Evolutionary conservation across 257 asterid species (phyloP), one percentile per base, ranked within the genome.

Genomic region (Buddleja alternifolia): DNA sequence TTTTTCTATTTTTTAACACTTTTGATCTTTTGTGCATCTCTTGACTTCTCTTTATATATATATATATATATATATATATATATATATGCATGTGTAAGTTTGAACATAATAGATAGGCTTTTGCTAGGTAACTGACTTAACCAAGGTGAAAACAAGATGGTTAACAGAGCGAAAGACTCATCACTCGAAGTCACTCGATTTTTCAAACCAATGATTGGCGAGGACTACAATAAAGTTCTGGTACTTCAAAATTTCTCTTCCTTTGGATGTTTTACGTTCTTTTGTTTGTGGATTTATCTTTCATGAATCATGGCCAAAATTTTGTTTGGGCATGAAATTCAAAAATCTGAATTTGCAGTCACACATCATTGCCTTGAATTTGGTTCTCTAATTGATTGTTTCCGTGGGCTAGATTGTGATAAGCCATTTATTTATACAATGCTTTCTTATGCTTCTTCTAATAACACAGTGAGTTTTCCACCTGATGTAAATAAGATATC

Each of bases 191-290:
- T 54, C 44, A 9, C 44, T 40, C 77, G 83, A 42, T 81, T 77
- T 61, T 63, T 72, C 57, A 75, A 75, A 55, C 0, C 72, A 73
- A 29, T 72, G 77, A 8, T 58, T 24, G 75, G 66, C 64, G 19
- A 41, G 9, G 50, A 68, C 46, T n/a, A 14, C 71, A 23, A 61
- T 2, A 8, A 78, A 41, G 3, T 17, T 69, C 3, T 81, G 83
- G 81, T 78, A 81, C 71, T 58, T 7, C 20, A 7, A 4, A 9
- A 5, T 48, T 8, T 48, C 50, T n/a, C 56, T 16, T 10, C 17
- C 11, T 20, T 21, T 15, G 6, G 7, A 24, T 10, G 21, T 14
- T 14, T 10, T 34, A 7, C 19, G 0, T 23, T 16, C 39, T 12
- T 54, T 21, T 24, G 10, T 21, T 36, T 20, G 16, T 32, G 52